A percentile compares a stretch with the other conserved stretches of the same genome.
Conservation (phyloP, 1,284 basidiomycete genomes). For the Puccinia triticina region DNA sequence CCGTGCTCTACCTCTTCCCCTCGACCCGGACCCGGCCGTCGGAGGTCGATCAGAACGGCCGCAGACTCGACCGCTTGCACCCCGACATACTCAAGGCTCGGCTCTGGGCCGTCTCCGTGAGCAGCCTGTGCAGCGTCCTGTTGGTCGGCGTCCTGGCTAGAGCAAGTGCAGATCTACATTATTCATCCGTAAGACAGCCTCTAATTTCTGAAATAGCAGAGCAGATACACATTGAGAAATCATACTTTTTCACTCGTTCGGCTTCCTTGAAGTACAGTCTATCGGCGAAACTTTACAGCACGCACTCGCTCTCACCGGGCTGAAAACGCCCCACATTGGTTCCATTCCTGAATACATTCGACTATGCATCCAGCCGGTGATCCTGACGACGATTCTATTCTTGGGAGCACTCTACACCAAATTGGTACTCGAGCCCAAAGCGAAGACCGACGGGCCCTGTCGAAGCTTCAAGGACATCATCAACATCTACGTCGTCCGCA, state of each 20-base stretch:
- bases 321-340: slow-evolving; percentile 38
- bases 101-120: slow-evolving; percentile 19
- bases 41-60: background rate
- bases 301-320: slow-evolving; percentile 38
- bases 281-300: slow-evolving; percentile 56
- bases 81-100: slow-evolving; percentile 39
- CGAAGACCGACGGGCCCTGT: slow-evolving; percentile 63
- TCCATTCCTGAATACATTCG: slow-evolving; percentile 53
- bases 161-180: too few relatives aligned
- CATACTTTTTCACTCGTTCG: background rate
- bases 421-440: slow-evolving; percentile 68
- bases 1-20: slow-evolving; percentile 34
- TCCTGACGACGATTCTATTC: slow-evolving; percentile 78
- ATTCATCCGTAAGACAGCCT: background rate
- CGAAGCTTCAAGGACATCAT: background rate
- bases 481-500: slow-evolving; percentile 73
- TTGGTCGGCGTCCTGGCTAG: slow-evolving; percentile 4
- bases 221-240: background rate
- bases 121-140: slow-evolving; percentile 18
- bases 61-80: slow-evolving; percentile 40
- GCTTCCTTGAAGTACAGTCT: slow-evolving; percentile 54
- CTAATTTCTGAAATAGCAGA: background rate
- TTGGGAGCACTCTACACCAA: slow-evolving; percentile 76
- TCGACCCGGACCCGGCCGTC: slow-evolving; percentile 23
- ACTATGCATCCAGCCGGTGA: slow-evolving; percentile 54